These are phyloP conservation scores for Suhomyces wounanorum DNA, from an alignment of 1,139 yeast species.

Conservation along the genomic window DNA sequence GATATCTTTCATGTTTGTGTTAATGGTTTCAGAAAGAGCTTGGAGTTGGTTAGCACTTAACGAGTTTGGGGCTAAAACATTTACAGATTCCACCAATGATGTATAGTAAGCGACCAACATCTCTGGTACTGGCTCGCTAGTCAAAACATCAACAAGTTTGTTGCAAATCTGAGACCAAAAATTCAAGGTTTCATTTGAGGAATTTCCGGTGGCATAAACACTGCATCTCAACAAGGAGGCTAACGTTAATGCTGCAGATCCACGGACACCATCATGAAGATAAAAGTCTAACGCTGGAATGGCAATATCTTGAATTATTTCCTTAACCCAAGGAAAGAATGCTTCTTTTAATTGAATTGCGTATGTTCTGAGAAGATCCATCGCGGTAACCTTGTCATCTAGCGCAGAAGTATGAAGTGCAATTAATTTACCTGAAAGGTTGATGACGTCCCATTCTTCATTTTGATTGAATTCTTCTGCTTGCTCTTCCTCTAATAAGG, in stretches of 20 bases:
- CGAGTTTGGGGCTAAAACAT: constrained; percentile 63
- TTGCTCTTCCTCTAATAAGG: constrained; percentile 86
- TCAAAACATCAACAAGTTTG: constrained; percentile 67
- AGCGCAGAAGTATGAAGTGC: constrained; percentile 92
- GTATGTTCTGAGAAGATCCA: constrained; percentile 84
- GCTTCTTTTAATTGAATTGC: constrained; percentile 82
- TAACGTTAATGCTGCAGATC: constrained; percentile 81
- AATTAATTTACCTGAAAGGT: constrained; percentile 86
- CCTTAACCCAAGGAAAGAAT: constrained; percentile 81
- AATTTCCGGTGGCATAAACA: constrained; percentile 61
- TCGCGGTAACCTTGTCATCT: constrained; percentile 91
- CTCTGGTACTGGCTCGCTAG: constrained; percentile 83
- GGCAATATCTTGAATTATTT: constrained; percentile 75
- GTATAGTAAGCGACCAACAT: constrained; percentile 76
- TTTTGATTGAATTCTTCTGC: constrained; percentile 78
- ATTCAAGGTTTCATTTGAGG: constrained; percentile 58
- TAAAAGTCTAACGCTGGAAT: constrained; percentile 89
- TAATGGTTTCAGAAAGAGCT: constrained; percentile 60
- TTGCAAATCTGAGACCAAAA: constrained; percentile 75
- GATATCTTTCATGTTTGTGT: constrained; percentile 64
- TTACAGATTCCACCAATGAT: constrained; percentile 68
- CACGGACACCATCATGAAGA: constrained; percentile 92
- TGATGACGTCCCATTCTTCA: constrained; percentile 95
- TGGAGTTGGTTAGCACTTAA: constrained; percentile 60
- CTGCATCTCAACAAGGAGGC: constrained; percentile 75